Base-by-base conservation (phyloP, 768 basidiomycete species). In the Lactifluus subvellereus region DNA sequence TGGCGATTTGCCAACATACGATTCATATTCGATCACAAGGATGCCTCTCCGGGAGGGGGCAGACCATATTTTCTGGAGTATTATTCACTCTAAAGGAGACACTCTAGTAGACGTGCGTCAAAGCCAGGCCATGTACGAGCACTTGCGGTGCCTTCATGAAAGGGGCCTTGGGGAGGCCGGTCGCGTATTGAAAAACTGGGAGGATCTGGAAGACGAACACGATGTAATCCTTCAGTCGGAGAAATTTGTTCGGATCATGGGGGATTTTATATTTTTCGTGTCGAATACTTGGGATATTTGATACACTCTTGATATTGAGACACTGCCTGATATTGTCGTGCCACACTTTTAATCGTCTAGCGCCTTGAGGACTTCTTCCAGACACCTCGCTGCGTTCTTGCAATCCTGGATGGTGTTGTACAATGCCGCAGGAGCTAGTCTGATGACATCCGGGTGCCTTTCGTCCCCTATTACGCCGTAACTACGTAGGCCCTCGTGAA, bases 401-500 rank as follows among this genome's bases (percentile, higher is more conserved):
- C 89, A 89, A 68, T 99, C 97, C 67, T 77, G 75, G 68, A 85
- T 78, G 13, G 87, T 87, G 72, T 89, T 97, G 74, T 98, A 99
- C 71, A 98, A 76, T 38, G 95, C 89, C 16, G 81, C 80, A 52
- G 95, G 94, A 65, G 93, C 83, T 50, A 98, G 76, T 10, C 97
- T 83, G 68, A 99, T 94, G 55, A 98, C 92, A 71, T 93, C 89
- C 32, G 97, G 96, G 69, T 86, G 77, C 70, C 97, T 78, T 74
- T 96, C 91, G 74, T 99, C 97, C 10, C 92, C 95, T 56, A 97
- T 81, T 14, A 99, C 88, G 6, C 97, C 97, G 55, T 78, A 74
- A 64, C 79, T 78, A 22, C 79, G 75, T 69, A 98, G 73, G 45
- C 74, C 77, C 56, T 81, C 73, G 64, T 85, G 84, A 22, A 97